Evolutionary conservation across 2,329 filamentous ascomycete genomes (phyloP).

Genomic region (Gyromitra esculenta): DNA sequence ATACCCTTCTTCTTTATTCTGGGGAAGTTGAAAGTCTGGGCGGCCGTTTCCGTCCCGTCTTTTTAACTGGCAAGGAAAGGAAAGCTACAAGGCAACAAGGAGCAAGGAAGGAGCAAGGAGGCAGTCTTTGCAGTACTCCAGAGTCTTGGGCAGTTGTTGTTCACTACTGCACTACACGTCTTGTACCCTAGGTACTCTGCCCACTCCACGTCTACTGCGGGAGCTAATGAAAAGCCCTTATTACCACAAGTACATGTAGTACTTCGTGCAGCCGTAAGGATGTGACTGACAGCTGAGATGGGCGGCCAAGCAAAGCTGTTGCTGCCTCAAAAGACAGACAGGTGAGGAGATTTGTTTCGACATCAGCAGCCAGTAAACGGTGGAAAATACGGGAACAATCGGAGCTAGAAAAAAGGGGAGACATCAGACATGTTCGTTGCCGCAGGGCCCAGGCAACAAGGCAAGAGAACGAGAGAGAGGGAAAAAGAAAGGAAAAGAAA

Average conservation of each 20-base stretch:
- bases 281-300: slow-evolving; percentile 24
- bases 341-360: slow-evolving; percentile 38
- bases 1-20: slow-evolving; percentile 41
- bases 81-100: slow-evolving; percentile 21
- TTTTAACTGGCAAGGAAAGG: slow-evolving; percentile 23
- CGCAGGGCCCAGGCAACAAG: slow-evolving; percentile 34
- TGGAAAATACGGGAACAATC: slow-evolving; percentile 42
- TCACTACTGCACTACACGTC: neutral
- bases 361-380: slow-evolving; percentile 26
- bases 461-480: neutral
- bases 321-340: slow-evolving; percentile 3
- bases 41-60: slow-evolving; percentile 53
- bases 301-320: slow-evolving; percentile 20
- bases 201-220: slow-evolving; percentile 5
- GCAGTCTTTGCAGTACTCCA: too few species aligned
- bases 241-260: slow-evolving; percentile 1
- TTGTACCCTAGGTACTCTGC: neutral
- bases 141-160: too few species aligned
- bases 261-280: slow-evolving; percentile 17
- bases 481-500: slow-evolving; percentile 20
- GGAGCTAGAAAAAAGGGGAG: slow-evolving; percentile 38
- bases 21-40: slow-evolving; percentile 46
- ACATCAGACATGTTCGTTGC: slow-evolving; percentile 10
- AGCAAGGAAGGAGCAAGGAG: slow-evolving; percentile 6
- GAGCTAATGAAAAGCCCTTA: slow-evolving; percentile 23